phyloP scores from a whole-genome alignment of 805 yeast genomes.

The Kluyveromyces siamensis region DNA sequence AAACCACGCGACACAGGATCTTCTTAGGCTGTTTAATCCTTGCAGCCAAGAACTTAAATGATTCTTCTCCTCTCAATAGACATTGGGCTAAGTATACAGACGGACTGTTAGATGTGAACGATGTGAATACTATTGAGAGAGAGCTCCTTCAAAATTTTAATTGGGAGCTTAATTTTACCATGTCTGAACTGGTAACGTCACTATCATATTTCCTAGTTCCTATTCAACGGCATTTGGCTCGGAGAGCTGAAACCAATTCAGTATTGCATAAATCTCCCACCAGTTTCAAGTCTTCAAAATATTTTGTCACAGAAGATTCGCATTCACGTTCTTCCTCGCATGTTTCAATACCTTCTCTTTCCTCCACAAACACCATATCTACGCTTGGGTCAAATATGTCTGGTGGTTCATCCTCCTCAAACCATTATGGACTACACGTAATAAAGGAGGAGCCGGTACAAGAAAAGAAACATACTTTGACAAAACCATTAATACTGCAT shows the following conservation, averaged over 20 bases:
- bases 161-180: constrained; percentile 73
- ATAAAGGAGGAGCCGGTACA: background rate
- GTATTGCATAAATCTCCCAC: constrained; percentile 8
- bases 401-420: background rate
- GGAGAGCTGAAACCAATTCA: constrained; percentile 8
- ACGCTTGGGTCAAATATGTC: constrained; percentile 9
- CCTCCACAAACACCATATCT: constrained; percentile 32
- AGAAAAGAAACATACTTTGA: background rate
- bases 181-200: constrained; percentile 58
- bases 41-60: constrained; percentile 89
- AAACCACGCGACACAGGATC: constrained; percentile 86
- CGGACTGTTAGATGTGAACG: constrained; percentile 67
- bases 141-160: constrained; percentile 74
- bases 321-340: constrained; percentile 27
- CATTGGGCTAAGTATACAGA: constrained; percentile 94
- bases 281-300: constrained; percentile 2
- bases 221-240: constrained; percentile 40
- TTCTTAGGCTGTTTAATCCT: constrained; percentile 82
- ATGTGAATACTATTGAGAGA: constrained; percentile 85
- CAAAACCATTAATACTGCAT: background rate
- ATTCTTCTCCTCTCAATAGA: constrained; percentile 88
- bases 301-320: constrained; percentile 9
- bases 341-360: constrained; percentile 32
- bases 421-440: background rate
- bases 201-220: constrained; percentile 69